phyloP scores from a whole-genome alignment of 1,284 basidiomycete species.

The Neonothopanus nambi region DNA sequence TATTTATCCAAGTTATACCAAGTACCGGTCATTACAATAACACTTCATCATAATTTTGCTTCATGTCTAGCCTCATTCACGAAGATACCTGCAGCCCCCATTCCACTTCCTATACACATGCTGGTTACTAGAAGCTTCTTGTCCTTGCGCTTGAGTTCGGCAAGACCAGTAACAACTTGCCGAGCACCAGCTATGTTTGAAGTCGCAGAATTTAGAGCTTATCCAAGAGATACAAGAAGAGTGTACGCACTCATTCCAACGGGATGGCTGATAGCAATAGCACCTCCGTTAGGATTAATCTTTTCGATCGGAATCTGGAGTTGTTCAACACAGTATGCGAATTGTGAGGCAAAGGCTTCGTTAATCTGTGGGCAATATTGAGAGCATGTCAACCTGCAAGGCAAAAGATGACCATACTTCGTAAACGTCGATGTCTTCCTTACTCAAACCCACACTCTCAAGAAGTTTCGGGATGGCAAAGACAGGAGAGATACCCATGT shows the following conservation, averaged over 20 bases:
- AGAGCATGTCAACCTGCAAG: constrained; percentile 8
- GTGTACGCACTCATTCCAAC: constrained; percentile 74
- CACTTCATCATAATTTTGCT: constrained; percentile 2
- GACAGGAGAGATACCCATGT: constrained; percentile 88
- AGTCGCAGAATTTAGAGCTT: constrained; percentile 8
- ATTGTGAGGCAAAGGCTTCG: constrained; percentile 82
- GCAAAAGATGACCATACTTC: constrained; percentile 57
- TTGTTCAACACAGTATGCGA: constrained; percentile 79
- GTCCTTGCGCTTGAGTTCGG: constrained; percentile 71
- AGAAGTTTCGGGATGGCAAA: constrained; percentile 84
- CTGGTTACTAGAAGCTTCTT: constrained; percentile 73
- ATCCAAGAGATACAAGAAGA: constrained; percentile 7
- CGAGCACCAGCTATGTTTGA: constrained; percentile 74
- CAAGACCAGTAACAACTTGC: constrained; percentile 83
- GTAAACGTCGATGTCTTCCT: constrained; percentile 86
- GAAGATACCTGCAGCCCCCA: constrained; percentile 85
- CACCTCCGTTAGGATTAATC: constrained; percentile 90
- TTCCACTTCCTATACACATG: constrained; percentile 89
- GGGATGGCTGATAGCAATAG: constrained; percentile 83
- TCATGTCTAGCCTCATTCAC: constrained; percentile 61
- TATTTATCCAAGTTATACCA: too few relatives aligned
- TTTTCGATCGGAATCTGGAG: constrained; percentile 79
- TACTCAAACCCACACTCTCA: constrained; percentile 68
- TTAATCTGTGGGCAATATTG: constrained; percentile 78
- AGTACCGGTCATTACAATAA: too few relatives aligned